Evolutionary conservation across 208 protist genomes (phyloP).

Genomic region (Trypanosomatidae sp.): DNA sequence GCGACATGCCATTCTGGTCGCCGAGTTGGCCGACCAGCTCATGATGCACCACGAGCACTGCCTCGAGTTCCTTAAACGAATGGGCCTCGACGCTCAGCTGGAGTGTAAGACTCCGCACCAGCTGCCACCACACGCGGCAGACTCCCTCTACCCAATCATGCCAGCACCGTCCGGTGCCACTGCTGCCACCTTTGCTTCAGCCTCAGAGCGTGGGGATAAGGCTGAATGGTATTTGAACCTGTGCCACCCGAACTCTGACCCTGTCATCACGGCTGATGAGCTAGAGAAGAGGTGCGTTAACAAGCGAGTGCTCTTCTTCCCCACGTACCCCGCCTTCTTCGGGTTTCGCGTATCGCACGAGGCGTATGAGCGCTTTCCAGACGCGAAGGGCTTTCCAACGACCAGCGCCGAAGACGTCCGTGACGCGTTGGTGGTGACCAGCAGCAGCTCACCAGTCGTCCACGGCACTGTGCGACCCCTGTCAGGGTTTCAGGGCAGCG

Average conservation of each 20-base stretch:
- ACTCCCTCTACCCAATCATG: neutral
- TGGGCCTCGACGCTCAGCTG: constrained; percentile 52
- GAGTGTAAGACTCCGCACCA: constrained; percentile 2
- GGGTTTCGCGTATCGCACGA: constrained; percentile 65
- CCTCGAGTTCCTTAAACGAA: constrained; percentile 49
- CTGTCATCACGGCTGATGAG: constrained; percentile 48
- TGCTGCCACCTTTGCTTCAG: neutral
- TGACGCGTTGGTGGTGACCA: neutral
- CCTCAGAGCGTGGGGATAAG: neutral
- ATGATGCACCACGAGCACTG: constrained; percentile 57
- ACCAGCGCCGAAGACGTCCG: neutral
- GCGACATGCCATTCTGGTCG: constrained; percentile 41
- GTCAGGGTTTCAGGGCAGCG: neutral
- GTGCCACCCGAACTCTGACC: constrained; percentile 24
- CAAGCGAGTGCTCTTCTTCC: constrained; percentile 64
- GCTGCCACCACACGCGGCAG: neutral
- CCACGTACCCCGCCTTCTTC: constrained; percentile 63
- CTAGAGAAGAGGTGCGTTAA: constrained; percentile 47
- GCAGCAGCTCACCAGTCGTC: neutral
- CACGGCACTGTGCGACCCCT: constrained; percentile 5
- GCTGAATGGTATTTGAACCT: constrained; percentile 25
- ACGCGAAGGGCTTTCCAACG: constrained; percentile 17
- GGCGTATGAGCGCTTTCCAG: constrained; percentile 52
- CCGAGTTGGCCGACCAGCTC: constrained; percentile 46
- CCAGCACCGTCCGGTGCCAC: neutral